Base-by-base conservation (phyloP, 805 yeast species). In the Lipomyces orientalis region DNA sequence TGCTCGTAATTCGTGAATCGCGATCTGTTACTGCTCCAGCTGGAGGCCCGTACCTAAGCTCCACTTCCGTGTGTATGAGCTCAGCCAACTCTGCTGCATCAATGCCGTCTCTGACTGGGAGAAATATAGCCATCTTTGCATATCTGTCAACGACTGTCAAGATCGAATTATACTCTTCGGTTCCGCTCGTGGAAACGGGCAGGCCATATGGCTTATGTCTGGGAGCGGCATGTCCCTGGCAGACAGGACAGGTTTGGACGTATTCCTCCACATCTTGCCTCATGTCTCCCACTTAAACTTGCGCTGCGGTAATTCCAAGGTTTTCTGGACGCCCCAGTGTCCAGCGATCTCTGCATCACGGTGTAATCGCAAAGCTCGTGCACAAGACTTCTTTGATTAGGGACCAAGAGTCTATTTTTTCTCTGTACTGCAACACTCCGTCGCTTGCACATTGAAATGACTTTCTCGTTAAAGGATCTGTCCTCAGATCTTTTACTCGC, bases 111-210 rank as follows among this genome's bases (percentile, higher is more conserved):
- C 25, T 8, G 19, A 70, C 66, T 0, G 72, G 66, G 1, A 73
- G 63, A 39, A 73, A n/a, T n/a, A n/a, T n/a, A n/a, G 68, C 70
- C 19, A 60, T 43, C 58, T 74, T 73, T 1, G 76, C 62, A 8
- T 72, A 62, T 16, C 71, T 29, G 62, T 74, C 73, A 0, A 73
- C 73, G 14, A 74, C 63, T 4, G 71, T 73, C 7, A 70, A 7
- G 16, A 74, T 62, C 10, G 61, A 29, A 51, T 73, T 63, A 29
- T 33, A 58, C 1, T 71, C 71, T 2, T 70, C 25, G 1, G 60
- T 49, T 49, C 12, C 29, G 3, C 22, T 25, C 54, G 16, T 49
- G 5, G 54, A 49, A n/a, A 49, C 29, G 1, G 54, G 54, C 2
- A 49, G 29, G 25, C 54, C 54, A 16, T 49, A 49, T n/a, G 54